Base-by-base conservation (phyloP, 2,329 filamentous ascomycete species). In the Endocalyx cinctus region DNA sequence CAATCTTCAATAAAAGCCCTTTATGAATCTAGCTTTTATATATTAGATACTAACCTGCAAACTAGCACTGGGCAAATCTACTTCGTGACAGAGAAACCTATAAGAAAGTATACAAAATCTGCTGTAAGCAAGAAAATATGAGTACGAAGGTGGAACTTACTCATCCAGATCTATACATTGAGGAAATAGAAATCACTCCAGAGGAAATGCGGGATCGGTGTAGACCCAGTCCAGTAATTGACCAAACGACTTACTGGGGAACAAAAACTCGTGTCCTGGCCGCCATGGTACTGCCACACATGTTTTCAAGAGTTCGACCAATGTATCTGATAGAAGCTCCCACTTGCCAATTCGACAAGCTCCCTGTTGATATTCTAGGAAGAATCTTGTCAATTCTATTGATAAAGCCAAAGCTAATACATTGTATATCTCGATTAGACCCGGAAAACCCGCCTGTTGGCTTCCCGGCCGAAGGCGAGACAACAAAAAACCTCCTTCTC, bases 361-460 rank as follows among this genome's bases (percentile, higher is more conserved):
- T 70, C 6, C 54, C 59, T 0, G 7, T 22, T 0, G 5, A 45
- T 0, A 15, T 64, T 1, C 57, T 64, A 31, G 42, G 50, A 4
- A 39, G 39, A 3, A 66, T 72, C 8, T 55, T 72, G 10, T 43
- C 39, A 5, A n/a, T 50, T 0, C n/a, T 52, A 3, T 50, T 70
- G 1, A 50, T 61, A n/a, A 64, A 61, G 28, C 20, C 45, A 0
- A 17, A 54, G 1, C 29, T 61, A 0, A 41, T 73, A 4, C 69
- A 74, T 34, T 63, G 57, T 15, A 48, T 72, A 2, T 70, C 67
- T 1, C 55, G 70, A 0, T 50, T 73, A 0, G 69, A 73, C 19
- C 56, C 52, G 0, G 47, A 41, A 5, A 35, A 48, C 2, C 34
- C 45, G 1, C 58, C 55, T 5, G 5, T 25, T 0, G 39, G 46